A percentile compares a stretch with the other conserved stretches of the same genome.
These are phyloP conservation scores for Begonia peltatifolia DNA, from an alignment of 306 rosid species.

Conservation along the genomic window DNA sequence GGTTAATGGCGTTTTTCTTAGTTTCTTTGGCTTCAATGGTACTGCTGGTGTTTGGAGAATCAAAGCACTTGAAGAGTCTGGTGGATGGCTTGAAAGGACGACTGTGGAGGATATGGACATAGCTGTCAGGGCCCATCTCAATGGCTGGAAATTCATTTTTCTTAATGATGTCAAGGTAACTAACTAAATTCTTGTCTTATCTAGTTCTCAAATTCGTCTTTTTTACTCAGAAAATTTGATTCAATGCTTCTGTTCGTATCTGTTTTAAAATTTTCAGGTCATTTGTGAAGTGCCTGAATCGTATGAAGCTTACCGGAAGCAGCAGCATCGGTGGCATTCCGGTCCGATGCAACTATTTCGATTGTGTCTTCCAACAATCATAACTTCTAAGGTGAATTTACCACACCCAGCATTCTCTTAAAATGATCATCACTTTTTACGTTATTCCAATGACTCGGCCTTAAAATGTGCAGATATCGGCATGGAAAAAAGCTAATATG, in stretches of 20 bases:
- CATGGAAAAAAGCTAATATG: conserved; percentile 80
- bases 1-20: conserved; percentile 77
- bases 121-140: conserved; percentile 86
- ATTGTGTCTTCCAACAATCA: conserved; percentile 71
- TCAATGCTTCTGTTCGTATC: too few species aligned
- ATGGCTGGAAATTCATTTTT: conserved; percentile 89
- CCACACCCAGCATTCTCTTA: conserved; percentile 1
- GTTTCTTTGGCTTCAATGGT: conserved; percentile 97
- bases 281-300: conserved; percentile 94
- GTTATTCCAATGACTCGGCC: too few species aligned
- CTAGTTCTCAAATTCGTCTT: too few species aligned
- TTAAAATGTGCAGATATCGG: conserved; percentile 48
- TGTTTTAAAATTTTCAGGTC: too few species aligned
- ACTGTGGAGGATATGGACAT: conserved; percentile 99
- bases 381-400: conserved; percentile 53
- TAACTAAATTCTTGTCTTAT: too few species aligned
- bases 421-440: not conserved
- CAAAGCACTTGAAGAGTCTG: conserved; percentile 86
- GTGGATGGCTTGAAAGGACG: conserved; percentile 96
- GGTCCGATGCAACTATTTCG: conserved; percentile 99
- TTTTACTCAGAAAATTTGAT: too few species aligned
- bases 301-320: conserved; percentile 92
- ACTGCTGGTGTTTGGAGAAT: conserved; percentile 98
- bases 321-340: conserved; percentile 98
- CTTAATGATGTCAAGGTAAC: conserved; percentile 77